Percentiles rank a stretch among this genome's conserved stretches.
Conservation (phyloP, 208 protist genomes). For the Acanthamoeba sp. region DNA sequence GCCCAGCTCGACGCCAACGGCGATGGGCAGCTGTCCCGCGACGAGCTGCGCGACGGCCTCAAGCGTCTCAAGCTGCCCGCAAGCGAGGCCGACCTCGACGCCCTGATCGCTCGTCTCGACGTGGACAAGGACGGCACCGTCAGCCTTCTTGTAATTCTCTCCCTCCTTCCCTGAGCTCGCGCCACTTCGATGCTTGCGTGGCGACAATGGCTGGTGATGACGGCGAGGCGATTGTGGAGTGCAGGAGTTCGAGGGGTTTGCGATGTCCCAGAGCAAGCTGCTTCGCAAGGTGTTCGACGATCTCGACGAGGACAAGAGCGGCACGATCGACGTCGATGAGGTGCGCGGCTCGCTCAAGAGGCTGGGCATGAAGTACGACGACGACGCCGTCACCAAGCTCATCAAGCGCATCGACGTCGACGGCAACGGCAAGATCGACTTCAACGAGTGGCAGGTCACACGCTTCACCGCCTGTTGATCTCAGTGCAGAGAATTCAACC, state of each 20-base stretch:
- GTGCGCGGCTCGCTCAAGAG: conserved; percentile 74
- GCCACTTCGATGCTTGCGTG: neutral
- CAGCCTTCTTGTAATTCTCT: neutral
- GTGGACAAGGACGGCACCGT: conserved; percentile 60
- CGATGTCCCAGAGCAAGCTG: conserved; percentile 37
- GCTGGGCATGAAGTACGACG: conserved; percentile 77
- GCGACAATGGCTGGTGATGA: too few relatives aligned
- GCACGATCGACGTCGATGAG: conserved; percentile 78
- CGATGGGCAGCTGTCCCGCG: conserved; percentile 49
- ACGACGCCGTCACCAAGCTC: conserved; percentile 75
- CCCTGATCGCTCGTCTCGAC: conserved; percentile 58
- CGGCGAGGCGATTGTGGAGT: neutral
- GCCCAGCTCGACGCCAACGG: conserved; percentile 43
- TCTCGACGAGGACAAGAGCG: conserved; percentile 76
- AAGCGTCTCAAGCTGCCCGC: conserved; percentile 13
- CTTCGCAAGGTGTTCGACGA: conserved; percentile 76
- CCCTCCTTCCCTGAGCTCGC: neutral
- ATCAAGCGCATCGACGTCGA: conserved; percentile 78
- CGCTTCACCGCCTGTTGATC: neutral
- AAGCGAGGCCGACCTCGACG: conserved; percentile 26
- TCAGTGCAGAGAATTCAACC: too few relatives aligned
- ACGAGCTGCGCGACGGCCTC: conserved; percentile 49
- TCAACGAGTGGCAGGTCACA: conserved; percentile 78
- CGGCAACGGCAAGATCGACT: conserved; percentile 79
- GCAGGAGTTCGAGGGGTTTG: conserved; percentile 58